These are phyloP conservation scores for Cyclocybe aegerita DNA, from an alignment of 768 basidiomycete species.

Conservation along the genomic window DNA sequence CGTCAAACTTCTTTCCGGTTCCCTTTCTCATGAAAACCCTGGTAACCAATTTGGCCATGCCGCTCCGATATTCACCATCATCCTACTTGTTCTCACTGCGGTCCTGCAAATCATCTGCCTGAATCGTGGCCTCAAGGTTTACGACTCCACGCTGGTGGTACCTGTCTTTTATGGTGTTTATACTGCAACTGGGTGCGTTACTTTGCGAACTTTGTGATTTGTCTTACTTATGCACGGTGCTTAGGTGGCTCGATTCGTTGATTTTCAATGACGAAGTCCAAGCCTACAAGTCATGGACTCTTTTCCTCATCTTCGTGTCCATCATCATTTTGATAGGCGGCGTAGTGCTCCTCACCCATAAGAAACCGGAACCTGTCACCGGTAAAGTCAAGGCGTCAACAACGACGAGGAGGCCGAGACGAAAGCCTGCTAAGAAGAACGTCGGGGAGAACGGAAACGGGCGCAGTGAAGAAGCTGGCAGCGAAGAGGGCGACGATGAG, in stretches of 20 bases:
- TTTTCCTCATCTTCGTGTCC: conserved; percentile 85
- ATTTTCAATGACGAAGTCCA: conserved; percentile 86
- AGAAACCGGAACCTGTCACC: conserved; percentile 70
- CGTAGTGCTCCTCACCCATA: conserved; percentile 91
- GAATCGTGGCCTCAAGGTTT: conserved; percentile 86
- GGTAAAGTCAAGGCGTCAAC: conserved; percentile 32
- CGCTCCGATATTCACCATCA: conserved; percentile 75
- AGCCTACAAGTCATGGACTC: conserved; percentile 85
- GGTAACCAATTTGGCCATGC: conserved; percentile 87
- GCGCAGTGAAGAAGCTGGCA: conserved; percentile 19
- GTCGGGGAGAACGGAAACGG: conserved; percentile 8
- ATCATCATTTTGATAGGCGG: conserved; percentile 86
- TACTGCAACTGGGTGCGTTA: conserved; percentile 71
- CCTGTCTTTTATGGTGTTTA: conserved; percentile 95
- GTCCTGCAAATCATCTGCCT: conserved; percentile 90
- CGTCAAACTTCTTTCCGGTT: conserved; percentile 79
- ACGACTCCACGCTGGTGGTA: conserved; percentile 89
- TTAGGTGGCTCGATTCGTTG: conserved; percentile 48
- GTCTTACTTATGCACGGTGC: background rate
- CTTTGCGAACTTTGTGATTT: background rate
- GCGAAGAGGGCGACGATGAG: conserved; percentile 37
- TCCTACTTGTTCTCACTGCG: conserved; percentile 70
- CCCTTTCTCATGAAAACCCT: conserved; percentile 74
- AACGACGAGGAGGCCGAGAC: conserved; percentile 23
- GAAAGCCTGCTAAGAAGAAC: conserved; percentile 16